Conservation (phyloP, 1,284 basidiomycete species). For the Fomes fomentarius region DNA sequence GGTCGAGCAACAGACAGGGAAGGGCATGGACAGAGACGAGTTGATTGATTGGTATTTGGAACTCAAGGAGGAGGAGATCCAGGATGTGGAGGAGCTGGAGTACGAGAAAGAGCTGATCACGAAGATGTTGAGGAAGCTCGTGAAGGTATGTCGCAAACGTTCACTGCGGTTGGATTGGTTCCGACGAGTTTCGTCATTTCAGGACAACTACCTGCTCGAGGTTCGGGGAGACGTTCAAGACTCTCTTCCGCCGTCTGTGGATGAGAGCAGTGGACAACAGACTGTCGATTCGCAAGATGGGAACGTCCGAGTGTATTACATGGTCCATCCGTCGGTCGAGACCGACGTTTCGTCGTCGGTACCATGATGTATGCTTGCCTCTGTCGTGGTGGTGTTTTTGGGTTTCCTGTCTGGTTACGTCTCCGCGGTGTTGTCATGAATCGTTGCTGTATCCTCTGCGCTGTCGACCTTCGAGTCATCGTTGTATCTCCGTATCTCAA, state of each 20-base stretch:
- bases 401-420: not conserved
- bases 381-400: too few species aligned
- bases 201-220: constrained; percentile 90
- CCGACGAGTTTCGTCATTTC: not conserved
- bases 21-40: constrained; percentile 86
- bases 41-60: constrained; percentile 98
- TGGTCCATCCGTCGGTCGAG: constrained; percentile 83
- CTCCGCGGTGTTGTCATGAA: constrained; percentile 7
- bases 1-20: constrained; percentile 76
- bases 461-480: constrained; percentile 6
- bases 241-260: constrained; percentile 65
- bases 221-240: constrained; percentile 82
- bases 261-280: constrained; percentile 56
- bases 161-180: not conserved
- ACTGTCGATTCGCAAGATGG: constrained; percentile 50
- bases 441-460: constrained; percentile 16
- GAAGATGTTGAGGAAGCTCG: constrained; percentile 88
- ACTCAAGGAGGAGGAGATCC: constrained; percentile 81
- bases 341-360: constrained; percentile 53
- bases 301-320: constrained; percentile 73
- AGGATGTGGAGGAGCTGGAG: constrained; percentile 89
- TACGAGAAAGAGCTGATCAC: constrained; percentile 89
- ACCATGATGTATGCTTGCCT: constrained; percentile 10
- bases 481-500: constrained; percentile 8
- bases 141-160: constrained; percentile 62